Evolutionary conservation across 345 rosid genomes (phyloP).

Genomic region (Gynandropsis gynandra): DNA sequence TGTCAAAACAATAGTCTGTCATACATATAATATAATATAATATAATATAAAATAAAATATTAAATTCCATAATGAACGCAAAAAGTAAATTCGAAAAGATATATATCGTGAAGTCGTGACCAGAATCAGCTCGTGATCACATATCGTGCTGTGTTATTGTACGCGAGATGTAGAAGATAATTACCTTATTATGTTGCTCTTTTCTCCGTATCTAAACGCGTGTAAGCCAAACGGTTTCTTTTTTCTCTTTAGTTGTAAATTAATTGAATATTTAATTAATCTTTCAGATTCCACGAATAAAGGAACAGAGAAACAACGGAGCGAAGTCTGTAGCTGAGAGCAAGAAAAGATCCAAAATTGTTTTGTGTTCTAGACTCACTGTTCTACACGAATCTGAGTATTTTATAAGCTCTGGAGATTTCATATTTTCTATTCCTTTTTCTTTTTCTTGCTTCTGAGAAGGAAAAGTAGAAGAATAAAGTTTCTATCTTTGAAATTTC

Average conservation of each 20-base stretch:
- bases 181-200: too few species aligned
- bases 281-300: conserved; percentile 22
- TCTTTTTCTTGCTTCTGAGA: not conserved
- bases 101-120: too few species aligned
- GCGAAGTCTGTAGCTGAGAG: conserved; percentile 9
- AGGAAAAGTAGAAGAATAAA: too few species aligned
- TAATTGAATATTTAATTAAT: conserved; percentile 9
- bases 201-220: conserved; percentile 22
- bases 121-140: too few species aligned
- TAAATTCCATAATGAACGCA: too few species aligned
- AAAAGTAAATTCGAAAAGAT: too few species aligned
- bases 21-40: too few species aligned
- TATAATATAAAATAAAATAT: too few species aligned
- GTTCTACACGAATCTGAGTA: conserved; percentile 17
- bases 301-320: conserved; percentile 25
- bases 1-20: too few species aligned
- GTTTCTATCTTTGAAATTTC: not conserved
- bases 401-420: conserved; percentile 16
- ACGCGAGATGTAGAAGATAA: conserved; percentile 12
- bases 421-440: too few species aligned
- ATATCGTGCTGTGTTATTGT: too few species aligned
- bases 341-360: not conserved
- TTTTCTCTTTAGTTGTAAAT: conserved; percentile 11
- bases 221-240: conserved; percentile 23
- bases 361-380: not conserved